A percentile compares a stretch with the other conserved stretches of the same genome.
Evolutionary conservation across 2,329 filamentous ascomycete genomes (phyloP).

Genomic region (Claviceps sorghi): DNA sequence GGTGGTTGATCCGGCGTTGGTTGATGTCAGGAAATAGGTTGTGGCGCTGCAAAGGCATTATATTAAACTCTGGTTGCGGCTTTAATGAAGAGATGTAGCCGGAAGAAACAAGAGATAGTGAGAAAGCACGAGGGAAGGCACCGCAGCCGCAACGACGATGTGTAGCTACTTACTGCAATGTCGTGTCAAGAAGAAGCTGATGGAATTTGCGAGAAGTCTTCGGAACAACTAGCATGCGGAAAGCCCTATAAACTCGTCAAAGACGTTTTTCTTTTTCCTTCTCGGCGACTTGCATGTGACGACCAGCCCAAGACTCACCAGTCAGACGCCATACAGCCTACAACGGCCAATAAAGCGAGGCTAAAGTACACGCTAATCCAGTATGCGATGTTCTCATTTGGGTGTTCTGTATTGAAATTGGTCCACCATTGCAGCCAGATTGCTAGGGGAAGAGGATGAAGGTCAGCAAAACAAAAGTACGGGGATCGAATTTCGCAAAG

Average conservation of each 20-base stretch:
- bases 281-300: neutral
- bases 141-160: neutral
- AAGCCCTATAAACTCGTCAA: constrained; percentile 7
- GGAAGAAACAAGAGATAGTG: neutral
- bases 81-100: no score
- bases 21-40: constrained; percentile 20
- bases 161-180: constrained; percentile 12
- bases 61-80: neutral
- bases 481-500: no score
- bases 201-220: constrained; percentile 12
- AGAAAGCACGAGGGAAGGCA: neutral
- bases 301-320: constrained; percentile 4
- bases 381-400: constrained; percentile 9
- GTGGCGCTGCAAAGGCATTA: constrained; percentile 8
- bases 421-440: constrained; percentile 15
- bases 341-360: constrained; percentile 7
- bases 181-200: constrained; percentile 13
- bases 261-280: neutral
- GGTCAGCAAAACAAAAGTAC: neutral
- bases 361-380: constrained; percentile 11
- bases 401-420: constrained; percentile 8
- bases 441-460: constrained; percentile 2
- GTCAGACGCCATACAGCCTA: constrained; percentile 7
- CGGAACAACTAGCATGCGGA: constrained; percentile 14
- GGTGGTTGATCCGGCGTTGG: constrained; percentile 20